Evolutionary conservation across 2,329 filamentous ascomycete genomes (phyloP).

Genomic region (Trichoderma afroharzianum): DNA sequence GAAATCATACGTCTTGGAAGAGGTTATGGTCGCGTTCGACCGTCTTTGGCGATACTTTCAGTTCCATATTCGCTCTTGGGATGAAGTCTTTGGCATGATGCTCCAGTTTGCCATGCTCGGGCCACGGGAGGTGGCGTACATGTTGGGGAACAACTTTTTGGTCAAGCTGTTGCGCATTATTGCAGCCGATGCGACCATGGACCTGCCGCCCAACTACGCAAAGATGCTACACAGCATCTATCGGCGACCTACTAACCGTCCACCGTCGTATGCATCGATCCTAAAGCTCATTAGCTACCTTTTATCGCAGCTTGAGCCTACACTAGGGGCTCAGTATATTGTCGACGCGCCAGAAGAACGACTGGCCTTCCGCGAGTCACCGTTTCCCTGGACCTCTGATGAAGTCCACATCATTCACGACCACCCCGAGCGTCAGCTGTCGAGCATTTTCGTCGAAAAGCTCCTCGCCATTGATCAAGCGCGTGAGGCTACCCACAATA

Average conservation of each 20-base stretch:
- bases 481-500: conserved; percentile 45
- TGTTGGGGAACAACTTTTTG: conserved; percentile 62
- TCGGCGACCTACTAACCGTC: conserved; percentile 47
- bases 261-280: conserved; percentile 51
- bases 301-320: conserved; percentile 41
- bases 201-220: conserved; percentile 52
- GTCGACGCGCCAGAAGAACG: conserved; percentile 40
- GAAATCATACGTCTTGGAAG: conserved; percentile 31
- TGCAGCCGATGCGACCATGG: conserved; percentile 52
- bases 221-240: conserved; percentile 51
- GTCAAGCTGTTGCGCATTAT: conserved; percentile 57
- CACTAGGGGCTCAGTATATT: conserved; percentile 34
- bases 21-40: conserved; percentile 47
- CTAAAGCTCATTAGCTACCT: conserved; percentile 49
- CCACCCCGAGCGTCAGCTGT: conserved; percentile 30
- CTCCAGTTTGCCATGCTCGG: conserved; percentile 63
- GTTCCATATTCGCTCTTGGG: conserved; percentile 62
- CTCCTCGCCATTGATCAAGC: conserved; percentile 62
- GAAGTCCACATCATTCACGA: conserved; percentile 47
- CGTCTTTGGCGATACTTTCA: conserved; percentile 63
- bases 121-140: conserved; percentile 50
- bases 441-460: conserved; percentile 61
- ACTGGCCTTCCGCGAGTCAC: conserved; percentile 30
- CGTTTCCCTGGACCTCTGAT: conserved; percentile 42
- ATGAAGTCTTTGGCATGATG: conserved; percentile 71